Evolutionary conservation across 2,329 filamentous ascomycete species (phyloP).

Genomic region (Clonostachys rhizophaga): DNA sequence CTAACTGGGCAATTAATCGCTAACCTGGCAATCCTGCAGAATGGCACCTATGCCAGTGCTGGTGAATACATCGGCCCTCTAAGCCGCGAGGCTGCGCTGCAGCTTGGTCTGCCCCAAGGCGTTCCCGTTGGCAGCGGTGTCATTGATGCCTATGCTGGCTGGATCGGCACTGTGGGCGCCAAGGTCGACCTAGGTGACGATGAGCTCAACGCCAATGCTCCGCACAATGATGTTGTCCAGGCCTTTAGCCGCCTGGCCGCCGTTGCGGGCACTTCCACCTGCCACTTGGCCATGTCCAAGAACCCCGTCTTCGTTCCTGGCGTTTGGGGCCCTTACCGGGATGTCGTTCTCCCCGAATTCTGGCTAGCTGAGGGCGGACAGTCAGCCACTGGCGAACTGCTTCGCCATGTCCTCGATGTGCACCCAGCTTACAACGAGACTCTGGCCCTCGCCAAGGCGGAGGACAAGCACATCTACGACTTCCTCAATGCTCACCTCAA

Average conservation of each 20-base stretch:
- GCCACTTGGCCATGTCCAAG: conserved; percentile 92
- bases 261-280: conserved; percentile 95
- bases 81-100: conserved; percentile 74
- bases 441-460: conserved; percentile 71
- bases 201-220: conserved; percentile 60
- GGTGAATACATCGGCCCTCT: conserved; percentile 86
- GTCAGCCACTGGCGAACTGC: conserved; percentile 89
- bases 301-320: conserved; percentile 91
- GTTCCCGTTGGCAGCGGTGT: conserved; percentile 94
- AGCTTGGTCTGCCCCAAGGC: conserved; percentile 80
- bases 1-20: no score
- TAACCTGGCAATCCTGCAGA: conserved; percentile 46
- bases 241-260: conserved; percentile 90
- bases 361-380: conserved; percentile 99
- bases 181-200: conserved; percentile 73
- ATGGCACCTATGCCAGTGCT: conserved; percentile 84
- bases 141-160: conserved; percentile 97
- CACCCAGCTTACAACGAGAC: conserved; percentile 87
- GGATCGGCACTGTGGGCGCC: conserved; percentile 98
- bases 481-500: conserved; percentile 86
- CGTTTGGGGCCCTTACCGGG: conserved; percentile 95
- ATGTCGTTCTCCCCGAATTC: conserved; percentile 84
- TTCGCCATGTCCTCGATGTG: conserved; percentile 92
- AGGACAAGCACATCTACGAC: conserved; percentile 88
- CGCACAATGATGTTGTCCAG: conserved; percentile 83